Percentiles rank a stretch among this genome's conserved stretches.
phyloP scores from a whole-genome alignment of 768 basidiomycete genomes.

The Calocera viscosa region DNA sequence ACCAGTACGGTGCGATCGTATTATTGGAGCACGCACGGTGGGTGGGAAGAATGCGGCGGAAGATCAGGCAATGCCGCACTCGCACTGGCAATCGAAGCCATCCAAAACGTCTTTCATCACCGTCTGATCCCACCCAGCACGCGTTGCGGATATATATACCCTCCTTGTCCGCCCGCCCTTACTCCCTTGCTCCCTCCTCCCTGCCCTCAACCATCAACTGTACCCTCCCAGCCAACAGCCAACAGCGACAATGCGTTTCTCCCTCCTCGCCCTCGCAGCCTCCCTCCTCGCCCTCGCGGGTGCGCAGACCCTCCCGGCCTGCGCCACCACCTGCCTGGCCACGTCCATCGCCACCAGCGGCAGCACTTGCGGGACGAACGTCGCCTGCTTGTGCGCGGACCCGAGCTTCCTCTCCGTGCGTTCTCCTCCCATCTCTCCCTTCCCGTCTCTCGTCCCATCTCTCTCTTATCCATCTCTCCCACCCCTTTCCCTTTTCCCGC shows the following conservation, averaged over 20 bases:
- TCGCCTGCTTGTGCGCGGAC: background rate
- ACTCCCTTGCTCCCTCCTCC: background rate
- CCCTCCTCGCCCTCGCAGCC: background rate
- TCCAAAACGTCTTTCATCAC: background rate
- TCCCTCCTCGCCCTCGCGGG: background rate
- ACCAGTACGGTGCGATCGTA: no score
- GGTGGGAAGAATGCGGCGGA: no score
- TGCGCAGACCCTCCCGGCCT: background rate
- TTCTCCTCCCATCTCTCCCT: background rate
- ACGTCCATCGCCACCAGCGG: background rate
- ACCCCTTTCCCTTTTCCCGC: background rate
- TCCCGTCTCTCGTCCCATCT: background rate
- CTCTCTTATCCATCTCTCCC: background rate
- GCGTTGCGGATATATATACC: background rate
- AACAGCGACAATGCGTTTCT: background rate
- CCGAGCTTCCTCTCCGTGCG: background rate
- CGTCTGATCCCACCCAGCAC: background rate
- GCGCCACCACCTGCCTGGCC: background rate
- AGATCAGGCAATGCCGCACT: no score
- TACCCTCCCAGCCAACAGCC: background rate
- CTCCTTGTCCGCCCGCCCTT: background rate
- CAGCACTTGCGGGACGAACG: background rate
- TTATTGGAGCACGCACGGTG: no score
- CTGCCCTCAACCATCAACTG: background rate
- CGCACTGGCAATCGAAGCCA: background rate